These are phyloP conservation scores for Pseudogymnoascus sp. DNA, from an alignment of 2,329 filamentous ascomycete species.

Conservation along the genomic window DNA sequence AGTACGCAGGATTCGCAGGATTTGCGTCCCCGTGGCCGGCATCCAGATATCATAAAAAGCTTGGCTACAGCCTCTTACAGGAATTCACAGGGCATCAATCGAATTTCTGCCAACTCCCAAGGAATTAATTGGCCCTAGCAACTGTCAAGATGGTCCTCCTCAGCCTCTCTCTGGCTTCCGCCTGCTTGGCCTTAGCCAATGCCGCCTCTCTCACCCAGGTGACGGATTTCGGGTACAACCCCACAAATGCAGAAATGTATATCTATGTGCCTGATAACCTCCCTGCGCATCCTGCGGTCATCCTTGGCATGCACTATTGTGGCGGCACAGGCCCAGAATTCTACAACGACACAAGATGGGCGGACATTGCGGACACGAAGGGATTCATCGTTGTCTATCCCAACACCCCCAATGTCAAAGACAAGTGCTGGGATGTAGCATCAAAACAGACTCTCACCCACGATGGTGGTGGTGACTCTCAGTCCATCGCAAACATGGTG, in stretches of 20 bases:
- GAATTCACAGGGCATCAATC: neutral
- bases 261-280: slow-evolving; percentile 40
- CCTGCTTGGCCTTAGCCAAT: neutral
- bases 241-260: slow-evolving; percentile 34
- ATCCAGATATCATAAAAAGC: neutral
- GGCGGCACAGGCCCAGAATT: slow-evolving; percentile 42
- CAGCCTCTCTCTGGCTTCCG: neutral
- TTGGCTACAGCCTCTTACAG: neutral
- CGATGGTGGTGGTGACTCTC: slow-evolving; percentile 48
- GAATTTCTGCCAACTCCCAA: neutral
- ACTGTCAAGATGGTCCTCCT: neutral
- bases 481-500: slow-evolving; percentile 52
- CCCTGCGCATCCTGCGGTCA: slow-evolving; percentile 16
- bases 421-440: slow-evolving; percentile 51
- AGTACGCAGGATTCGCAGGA: neutral
- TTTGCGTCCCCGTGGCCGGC: neutral
- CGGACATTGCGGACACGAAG: slow-evolving; percentile 41
- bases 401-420: slow-evolving; percentile 39
- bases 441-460: slow-evolving; percentile 43
- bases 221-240: slow-evolving; percentile 33
- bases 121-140: neutral
- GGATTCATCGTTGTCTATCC: slow-evolving; percentile 55
- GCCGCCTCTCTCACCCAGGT: slow-evolving; percentile 19
- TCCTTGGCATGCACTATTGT: slow-evolving; percentile 41
- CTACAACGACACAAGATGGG: slow-evolving; percentile 41